These are phyloP conservation scores for Obba rivulosa DNA, from an alignment of 768 basidiomycete species.

Conservation along the genomic window DNA sequence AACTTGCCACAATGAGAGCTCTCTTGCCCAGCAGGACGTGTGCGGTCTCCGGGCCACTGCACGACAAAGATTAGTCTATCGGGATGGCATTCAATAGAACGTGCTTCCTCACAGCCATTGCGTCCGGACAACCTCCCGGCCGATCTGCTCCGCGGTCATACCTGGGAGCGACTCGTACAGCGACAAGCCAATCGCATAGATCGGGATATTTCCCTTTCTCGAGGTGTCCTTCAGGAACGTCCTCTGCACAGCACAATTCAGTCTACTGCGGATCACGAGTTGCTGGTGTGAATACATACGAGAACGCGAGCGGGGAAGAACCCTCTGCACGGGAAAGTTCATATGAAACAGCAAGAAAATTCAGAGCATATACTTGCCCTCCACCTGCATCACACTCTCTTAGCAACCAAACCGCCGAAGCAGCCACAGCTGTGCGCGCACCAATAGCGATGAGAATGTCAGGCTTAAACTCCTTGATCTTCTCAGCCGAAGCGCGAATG, in stretches of 20 bases:
- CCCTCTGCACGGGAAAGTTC: slow-evolving; percentile 46
- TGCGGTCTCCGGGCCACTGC: slow-evolving; percentile 59
- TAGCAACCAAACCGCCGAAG: neutral
- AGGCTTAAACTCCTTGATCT: slow-evolving; percentile 81
- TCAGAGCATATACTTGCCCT: slow-evolving; percentile 52
- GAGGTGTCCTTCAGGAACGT: slow-evolving; percentile 76
- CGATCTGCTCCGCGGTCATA: slow-evolving; percentile 66
- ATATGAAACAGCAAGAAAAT: slow-evolving; percentile 7
- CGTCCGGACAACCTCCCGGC: slow-evolving; percentile 84
- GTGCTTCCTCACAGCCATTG: slow-evolving; percentile 81
- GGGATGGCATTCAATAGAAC: neutral
- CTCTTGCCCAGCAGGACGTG: slow-evolving; percentile 73
- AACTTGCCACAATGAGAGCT: slow-evolving; percentile 75
- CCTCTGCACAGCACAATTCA: slow-evolving; percentile 41
- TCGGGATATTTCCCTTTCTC: slow-evolving; percentile 76
- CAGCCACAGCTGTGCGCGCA: slow-evolving; percentile 22
- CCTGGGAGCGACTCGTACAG: slow-evolving; percentile 89
- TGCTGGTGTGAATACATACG: slow-evolving; percentile 31
- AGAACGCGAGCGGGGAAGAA: slow-evolving; percentile 95
- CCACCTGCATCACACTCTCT: slow-evolving; percentile 44
- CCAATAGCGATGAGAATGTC: slow-evolving; percentile 83
- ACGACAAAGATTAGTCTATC: neutral
- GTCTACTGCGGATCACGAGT: neutral
- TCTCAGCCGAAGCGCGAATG: slow-evolving; percentile 59
- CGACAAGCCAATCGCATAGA: slow-evolving; percentile 94